Evolutionary conservation across 1,284 basidiomycete species (phyloP), one percentile per base, ranked within the genome.

Genomic region (Trichosporon sp.): DNA sequence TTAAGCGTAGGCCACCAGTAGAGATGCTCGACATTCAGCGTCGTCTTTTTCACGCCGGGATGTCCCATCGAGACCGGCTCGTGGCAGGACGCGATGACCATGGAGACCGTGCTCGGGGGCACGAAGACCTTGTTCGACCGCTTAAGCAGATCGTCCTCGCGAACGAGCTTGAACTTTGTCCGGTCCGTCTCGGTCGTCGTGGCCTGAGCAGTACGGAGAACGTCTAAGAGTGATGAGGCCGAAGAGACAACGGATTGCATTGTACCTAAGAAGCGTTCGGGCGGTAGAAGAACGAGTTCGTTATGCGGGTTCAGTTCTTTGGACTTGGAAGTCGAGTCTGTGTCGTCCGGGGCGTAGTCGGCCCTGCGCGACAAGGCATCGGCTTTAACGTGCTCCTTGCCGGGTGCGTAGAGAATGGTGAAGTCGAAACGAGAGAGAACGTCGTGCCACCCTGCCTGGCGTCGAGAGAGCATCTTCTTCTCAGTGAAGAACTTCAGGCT

Each of bases 401-500:
- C 83, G 0, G 83, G 80, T 4, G 73, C 70, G 62, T 84, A 82
- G 0, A 71, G 54, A 1, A 86, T 72, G 0, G 58, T 61, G 65
- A 82, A 82, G 46, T 82, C 63, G 65, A 76, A 84, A 5, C 77
- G 46, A 0, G 76, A 57, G 0, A 86, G 69, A 23, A 73, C 59
- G 0, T 78, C 60, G 0, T 70, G 69, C 84, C 83, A 86, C 2
- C 81, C 65, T 0, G 80, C 81, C 69, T 85, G 82, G 7, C 78
- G 60, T 0, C 75, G 63, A 29, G 76, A 83, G 0, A 85, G 71
- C 5, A 79, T 74, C 32, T 81, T 74, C 0, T 79, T 63, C 0
- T 69, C 74, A 9, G 64, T 37, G 72, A 81, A 85, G 60, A 83
- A 83, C 27, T 76, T 71, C 0, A 85, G 77, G 64, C 83, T 84